These are phyloP conservation scores for Pichia sp. DNA, from an alignment of 1,139 yeast genomes.

Conservation along the genomic window DNA sequence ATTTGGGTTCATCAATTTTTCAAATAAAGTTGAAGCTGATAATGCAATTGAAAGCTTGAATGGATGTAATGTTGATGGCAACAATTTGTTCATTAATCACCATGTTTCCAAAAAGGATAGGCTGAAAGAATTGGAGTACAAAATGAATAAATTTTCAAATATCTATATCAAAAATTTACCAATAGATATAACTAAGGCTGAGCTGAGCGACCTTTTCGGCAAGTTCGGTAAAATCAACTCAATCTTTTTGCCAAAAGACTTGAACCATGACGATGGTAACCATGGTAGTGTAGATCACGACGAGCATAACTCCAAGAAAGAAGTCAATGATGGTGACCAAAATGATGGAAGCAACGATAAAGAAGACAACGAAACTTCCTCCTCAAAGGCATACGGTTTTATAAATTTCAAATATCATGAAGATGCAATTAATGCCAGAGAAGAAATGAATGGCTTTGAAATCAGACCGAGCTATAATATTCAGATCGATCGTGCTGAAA, in stretches of 20 bases:
- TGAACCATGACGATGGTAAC: slow-evolving; percentile 19
- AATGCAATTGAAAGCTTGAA: slow-evolving; percentile 41
- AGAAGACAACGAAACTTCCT: background rate
- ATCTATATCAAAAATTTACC: slow-evolving; percentile 44
- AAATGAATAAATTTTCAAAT: slow-evolving; percentile 38
- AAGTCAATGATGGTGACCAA: slow-evolving; percentile 5
- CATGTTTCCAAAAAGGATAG: slow-evolving; percentile 51
- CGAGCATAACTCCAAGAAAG: slow-evolving; percentile 16
- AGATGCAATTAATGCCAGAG: slow-evolving; percentile 34
- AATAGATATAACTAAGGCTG: slow-evolving; percentile 31
- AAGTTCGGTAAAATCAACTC: slow-evolving; percentile 41
- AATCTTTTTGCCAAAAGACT: slow-evolving; percentile 40
- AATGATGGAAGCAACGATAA: slow-evolving; percentile 18
- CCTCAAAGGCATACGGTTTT: slow-evolving; percentile 32
- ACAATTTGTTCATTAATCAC: slow-evolving; percentile 42
- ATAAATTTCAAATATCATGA: slow-evolving; percentile 36
- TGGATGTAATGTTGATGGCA: slow-evolving; percentile 36
- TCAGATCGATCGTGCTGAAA: slow-evolving; percentile 37
- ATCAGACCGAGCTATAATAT: slow-evolving; percentile 28
- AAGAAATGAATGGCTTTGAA: slow-evolving; percentile 31
- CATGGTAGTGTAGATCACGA: slow-evolving; percentile 1
- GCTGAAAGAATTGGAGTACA: slow-evolving; percentile 33
- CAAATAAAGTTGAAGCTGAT: slow-evolving; percentile 39
- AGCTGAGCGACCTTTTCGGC: slow-evolving; percentile 35
- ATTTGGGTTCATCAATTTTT: slow-evolving; percentile 45